These are phyloP conservation scores for Podospora comata DNA, from an alignment of 495 filamentous ascomycete genomes.

Conservation along the genomic window DNA sequence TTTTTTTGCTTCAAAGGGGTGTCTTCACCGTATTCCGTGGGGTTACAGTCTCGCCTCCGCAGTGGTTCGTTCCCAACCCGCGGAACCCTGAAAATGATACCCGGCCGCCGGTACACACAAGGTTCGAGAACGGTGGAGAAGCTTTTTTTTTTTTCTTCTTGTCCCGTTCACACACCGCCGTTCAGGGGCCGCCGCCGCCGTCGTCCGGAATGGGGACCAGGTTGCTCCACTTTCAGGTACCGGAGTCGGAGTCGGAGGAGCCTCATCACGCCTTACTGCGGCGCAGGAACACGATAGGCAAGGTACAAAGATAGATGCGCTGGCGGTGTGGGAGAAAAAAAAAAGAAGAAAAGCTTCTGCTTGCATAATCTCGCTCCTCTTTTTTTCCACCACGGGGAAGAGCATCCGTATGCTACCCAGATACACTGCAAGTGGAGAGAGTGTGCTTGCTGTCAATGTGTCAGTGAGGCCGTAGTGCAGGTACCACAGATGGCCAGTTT, in stretches of 20 bases:
- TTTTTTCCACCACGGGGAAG: neutral
- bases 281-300: neutral
- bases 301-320: neutral
- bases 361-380: neutral
- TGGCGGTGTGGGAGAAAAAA: neutral
- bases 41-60: too few species aligned
- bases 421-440: neutral
- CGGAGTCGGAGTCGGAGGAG: neutral
- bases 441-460: neutral
- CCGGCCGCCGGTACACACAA: too few species aligned
- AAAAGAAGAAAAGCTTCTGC: neutral
- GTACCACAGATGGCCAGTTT: neutral
- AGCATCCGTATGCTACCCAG: neutral
- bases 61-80: too few species aligned
- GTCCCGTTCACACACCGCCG: too few species aligned
- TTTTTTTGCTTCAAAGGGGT: too few species aligned
- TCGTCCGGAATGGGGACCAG: too few species aligned
- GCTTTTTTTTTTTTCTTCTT: too few species aligned
- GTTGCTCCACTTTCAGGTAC: neutral
- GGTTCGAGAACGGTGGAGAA: neutral
- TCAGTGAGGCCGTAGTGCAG: neutral
- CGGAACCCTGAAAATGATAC: neutral
- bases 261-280: neutral
- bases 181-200: too few species aligned
- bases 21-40: neutral